A percentile compares a stretch with the other conserved stretches of the same genome.
These are phyloP conservation scores for Candida parachauliodes DNA, from an alignment of 805 yeast species.

Conservation along the genomic window DNA sequence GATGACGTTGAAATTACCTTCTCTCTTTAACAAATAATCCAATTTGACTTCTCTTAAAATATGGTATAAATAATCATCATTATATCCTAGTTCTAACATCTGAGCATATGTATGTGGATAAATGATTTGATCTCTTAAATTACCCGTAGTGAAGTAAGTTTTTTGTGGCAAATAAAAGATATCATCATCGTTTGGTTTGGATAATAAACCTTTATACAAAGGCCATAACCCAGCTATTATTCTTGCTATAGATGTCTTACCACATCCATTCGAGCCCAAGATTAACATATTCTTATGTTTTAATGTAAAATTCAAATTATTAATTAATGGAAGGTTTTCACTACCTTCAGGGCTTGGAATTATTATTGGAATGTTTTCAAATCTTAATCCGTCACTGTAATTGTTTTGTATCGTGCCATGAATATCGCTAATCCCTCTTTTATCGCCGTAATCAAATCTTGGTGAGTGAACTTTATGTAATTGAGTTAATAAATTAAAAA, in stretches of 20 bases:
- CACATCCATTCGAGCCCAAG: constrained; percentile 85
- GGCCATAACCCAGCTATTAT: constrained; percentile 92
- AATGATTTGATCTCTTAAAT: constrained; percentile 85
- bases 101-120: constrained; percentile 80
- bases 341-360: constrained; percentile 67
- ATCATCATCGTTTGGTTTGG: constrained; percentile 69
- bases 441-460: constrained; percentile 48
- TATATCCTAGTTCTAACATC: constrained; percentile 67
- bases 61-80: constrained; percentile 65
- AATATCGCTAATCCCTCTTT: constrained; percentile 43
- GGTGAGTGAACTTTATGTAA: constrained; percentile 79
- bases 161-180: constrained; percentile 80
- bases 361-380: constrained; percentile 78
- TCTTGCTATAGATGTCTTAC: constrained; percentile 83
- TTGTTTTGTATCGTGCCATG: constrained; percentile 78
- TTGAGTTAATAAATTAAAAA: constrained; percentile 69
- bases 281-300: constrained; percentile 64
- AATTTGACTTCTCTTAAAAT: constrained; percentile 73
- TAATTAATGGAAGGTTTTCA: constrained; percentile 57
- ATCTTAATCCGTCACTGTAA: constrained; percentile 67
- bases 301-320: constrained; percentile 57
- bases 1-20: constrained; percentile 49
- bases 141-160: constrained; percentile 78
- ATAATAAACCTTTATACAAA: constrained; percentile 72
- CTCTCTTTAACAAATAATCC: constrained; percentile 73